Evolutionary conservation across 1,139 yeast genomes (phyloP).

Genomic region (Wickerhamomyces sp.): DNA sequence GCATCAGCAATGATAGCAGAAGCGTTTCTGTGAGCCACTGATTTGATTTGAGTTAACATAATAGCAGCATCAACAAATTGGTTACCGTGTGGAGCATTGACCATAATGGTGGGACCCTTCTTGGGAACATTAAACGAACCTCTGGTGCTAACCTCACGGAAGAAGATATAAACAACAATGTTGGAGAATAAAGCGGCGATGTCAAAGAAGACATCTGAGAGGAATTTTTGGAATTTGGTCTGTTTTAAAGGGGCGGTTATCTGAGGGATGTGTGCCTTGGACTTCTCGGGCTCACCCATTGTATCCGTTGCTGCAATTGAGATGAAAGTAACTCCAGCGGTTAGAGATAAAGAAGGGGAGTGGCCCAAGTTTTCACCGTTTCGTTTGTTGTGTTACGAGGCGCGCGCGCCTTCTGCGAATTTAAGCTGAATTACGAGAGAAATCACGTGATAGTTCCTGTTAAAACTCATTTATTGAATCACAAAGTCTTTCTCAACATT

Average conservation of each 20-base stretch:
- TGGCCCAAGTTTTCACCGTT: too few relatives aligned
- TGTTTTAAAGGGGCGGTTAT: constrained; percentile 2
- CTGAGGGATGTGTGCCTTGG: constrained; percentile 16
- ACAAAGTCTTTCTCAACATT: too few relatives aligned
- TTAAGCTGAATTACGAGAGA: too few relatives aligned
- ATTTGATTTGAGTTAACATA: constrained; percentile 48
- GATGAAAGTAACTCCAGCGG: too few relatives aligned
- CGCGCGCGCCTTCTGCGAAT: too few relatives aligned
- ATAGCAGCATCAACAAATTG: constrained; percentile 73
- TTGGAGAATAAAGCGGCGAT: constrained; percentile 31
- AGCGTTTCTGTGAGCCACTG: constrained; percentile 32
- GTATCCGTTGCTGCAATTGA: not conserved
- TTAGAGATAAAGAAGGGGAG: too few relatives aligned
- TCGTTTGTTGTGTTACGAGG: too few relatives aligned
- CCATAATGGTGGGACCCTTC: constrained; percentile 64
- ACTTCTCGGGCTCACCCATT: not conserved
- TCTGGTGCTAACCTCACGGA: constrained; percentile 63
- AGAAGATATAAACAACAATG: constrained; percentile 40
- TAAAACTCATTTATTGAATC: too few relatives aligned
- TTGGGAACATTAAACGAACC: constrained; percentile 66
- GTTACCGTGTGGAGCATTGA: constrained; percentile 79
- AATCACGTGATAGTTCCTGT: too few relatives aligned
- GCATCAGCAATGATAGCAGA: constrained; percentile 62
- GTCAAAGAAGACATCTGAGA: constrained; percentile 28
- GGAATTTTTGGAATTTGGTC: constrained; percentile 3